Percentiles rank a stretch among this genome's conserved stretches.
phyloP scores from a whole-genome alignment of 2,329 filamentous ascomycete species.

The Fusarium protoensiforme region DNA sequence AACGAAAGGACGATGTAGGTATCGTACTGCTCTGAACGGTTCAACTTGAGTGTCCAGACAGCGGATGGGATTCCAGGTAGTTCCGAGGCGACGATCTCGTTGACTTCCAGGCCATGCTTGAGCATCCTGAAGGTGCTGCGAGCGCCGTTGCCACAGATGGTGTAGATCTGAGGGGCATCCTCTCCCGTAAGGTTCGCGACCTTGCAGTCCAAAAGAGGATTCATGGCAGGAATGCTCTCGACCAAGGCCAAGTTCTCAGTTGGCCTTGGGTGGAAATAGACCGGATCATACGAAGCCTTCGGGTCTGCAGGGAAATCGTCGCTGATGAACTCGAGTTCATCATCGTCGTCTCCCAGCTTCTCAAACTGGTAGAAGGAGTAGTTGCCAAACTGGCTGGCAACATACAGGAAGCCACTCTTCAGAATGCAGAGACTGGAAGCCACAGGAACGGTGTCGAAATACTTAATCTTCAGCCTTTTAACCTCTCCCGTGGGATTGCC shows the following conservation, averaged over 20 bases:
- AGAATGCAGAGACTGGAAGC: conserved; percentile 90
- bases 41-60: conserved; percentile 95
- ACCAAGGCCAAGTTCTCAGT: conserved; percentile 86
- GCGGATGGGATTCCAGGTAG: conserved; percentile 88
- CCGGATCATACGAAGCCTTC: conserved; percentile 75
- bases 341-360: conserved; percentile 94
- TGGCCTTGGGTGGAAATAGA: conserved; percentile 85
- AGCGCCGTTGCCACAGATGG: conserved; percentile 88
- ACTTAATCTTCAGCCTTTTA: conserved; percentile 88
- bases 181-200: conserved; percentile 91
- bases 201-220: conserved; percentile 90
- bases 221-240: conserved; percentile 88
- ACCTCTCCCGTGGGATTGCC: conserved; percentile 86
- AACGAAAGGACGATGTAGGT: conserved; percentile 97
- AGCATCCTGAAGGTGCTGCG: conserved; percentile 91
- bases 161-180: conserved; percentile 96
- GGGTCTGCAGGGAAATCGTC: conserved; percentile 84
- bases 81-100: conserved; percentile 95
- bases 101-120: conserved; percentile 92
- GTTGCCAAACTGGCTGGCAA: conserved; percentile 91
- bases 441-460: conserved; percentile 95
- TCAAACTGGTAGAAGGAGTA: conserved; percentile 97
- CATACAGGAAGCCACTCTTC: conserved; percentile 95
- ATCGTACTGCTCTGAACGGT: conserved; percentile 84
- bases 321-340: conserved; percentile 87